Percentiles rank a stretch among this genome's conserved stretches.
Conservation (phyloP, 805 yeast species). For the Cyberlindnera euphorbiiphila region DNA sequence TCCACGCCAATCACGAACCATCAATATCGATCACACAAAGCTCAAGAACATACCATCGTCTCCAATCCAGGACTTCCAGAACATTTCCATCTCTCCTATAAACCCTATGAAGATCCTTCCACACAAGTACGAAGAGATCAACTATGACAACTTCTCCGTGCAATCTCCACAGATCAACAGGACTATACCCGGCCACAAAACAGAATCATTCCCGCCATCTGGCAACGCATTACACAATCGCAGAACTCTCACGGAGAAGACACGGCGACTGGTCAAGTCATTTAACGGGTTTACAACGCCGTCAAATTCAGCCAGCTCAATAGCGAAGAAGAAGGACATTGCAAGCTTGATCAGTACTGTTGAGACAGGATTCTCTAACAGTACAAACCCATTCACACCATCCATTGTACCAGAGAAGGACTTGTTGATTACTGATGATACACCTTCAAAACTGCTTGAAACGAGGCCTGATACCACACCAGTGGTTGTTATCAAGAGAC, state of each 20-base stretch:
- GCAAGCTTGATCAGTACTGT: conserved; percentile 20
- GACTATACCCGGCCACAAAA: conserved; percentile 7
- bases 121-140: conserved; percentile 18
- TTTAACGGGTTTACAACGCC: conserved; percentile 13
- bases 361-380: conserved; percentile 10
- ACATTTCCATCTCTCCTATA: conserved; percentile 13
- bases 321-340: conserved; percentile 15
- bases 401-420: not conserved
- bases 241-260: conserved; percentile 6
- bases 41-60: conserved; percentile 22
- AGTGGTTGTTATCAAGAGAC: not conserved
- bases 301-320: conserved; percentile 6
- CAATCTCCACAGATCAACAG: conserved; percentile 18
- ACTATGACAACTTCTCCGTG: conserved; percentile 22
- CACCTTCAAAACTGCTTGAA: conserved; percentile 17
- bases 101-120: conserved; percentile 19
- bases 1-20: conserved; percentile 16
- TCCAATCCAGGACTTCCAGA: conserved; percentile 17
- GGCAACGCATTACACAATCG: conserved; percentile 4
- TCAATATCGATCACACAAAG: conserved; percentile 5
- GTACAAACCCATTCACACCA: conserved; percentile 11
- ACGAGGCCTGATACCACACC: not conserved
- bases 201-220: conserved; percentile 16
- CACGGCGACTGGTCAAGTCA: conserved; percentile 6
- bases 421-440: conserved; percentile 3